These are phyloP conservation scores for Blastobotrys elegans DNA, from an alignment of 1,139 yeast genomes.

Conservation along the genomic window DNA sequence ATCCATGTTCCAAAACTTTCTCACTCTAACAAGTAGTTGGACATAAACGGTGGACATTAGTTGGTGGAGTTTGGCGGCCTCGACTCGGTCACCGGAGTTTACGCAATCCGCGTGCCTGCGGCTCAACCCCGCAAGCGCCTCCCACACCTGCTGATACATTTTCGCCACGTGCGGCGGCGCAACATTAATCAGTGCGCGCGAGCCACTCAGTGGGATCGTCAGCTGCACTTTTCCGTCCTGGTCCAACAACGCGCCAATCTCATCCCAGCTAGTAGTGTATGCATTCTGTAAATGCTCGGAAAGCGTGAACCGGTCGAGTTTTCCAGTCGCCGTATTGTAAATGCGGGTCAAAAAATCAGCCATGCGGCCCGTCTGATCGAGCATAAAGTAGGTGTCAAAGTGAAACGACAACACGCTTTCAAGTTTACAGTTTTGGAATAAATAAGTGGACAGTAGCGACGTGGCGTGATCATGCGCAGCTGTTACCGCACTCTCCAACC, in stretches of 20 bases:
- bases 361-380: conserved; percentile 15
- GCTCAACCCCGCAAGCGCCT: background rate
- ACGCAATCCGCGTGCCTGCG: background rate
- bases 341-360: conserved; percentile 12
- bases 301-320: conserved; percentile 14
- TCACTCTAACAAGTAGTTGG: background rate
- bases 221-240: background rate
- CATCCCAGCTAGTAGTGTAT: background rate
- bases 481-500: background rate
- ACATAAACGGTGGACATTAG: background rate
- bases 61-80: background rate
- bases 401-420: conserved; percentile 3
- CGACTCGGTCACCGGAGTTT: background rate
- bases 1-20: conserved; percentile 1
- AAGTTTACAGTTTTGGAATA: background rate
- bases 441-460: background rate
- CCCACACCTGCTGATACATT: conserved; percentile 6
- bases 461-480: background rate
- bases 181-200: background rate
- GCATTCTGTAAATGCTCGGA: conserved; percentile 13
- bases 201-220: background rate
- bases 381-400: conserved; percentile 17
- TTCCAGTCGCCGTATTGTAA: background rate
- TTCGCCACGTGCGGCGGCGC: background rate
- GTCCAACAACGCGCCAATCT: background rate